These are phyloP conservation scores for Talaromyces sp. DNA, from an alignment of 2,329 filamentous ascomycete genomes.

Conservation along the genomic window DNA sequence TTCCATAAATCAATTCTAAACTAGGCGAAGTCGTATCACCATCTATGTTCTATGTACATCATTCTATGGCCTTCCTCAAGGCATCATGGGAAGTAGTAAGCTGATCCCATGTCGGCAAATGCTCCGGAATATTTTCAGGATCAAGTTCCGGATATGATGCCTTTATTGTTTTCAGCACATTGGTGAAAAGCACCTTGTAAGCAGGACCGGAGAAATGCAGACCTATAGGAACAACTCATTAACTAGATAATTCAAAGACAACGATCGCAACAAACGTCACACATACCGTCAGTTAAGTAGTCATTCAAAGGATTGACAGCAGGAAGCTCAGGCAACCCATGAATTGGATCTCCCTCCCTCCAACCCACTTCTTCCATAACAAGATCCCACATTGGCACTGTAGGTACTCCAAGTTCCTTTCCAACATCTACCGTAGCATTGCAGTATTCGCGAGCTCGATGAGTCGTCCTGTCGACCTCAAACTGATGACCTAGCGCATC, in stretches of 20 bases:
- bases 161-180: conserved; percentile 5
- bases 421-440: conserved; percentile 4
- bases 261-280: not conserved
- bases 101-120: conserved; percentile 9
- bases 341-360: conserved; percentile 9
- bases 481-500: not conserved
- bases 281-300: conserved; percentile 8
- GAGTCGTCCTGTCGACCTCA: conserved; percentile 1
- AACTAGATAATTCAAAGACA: not conserved
- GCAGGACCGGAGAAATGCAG: conserved; percentile 1
- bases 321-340: conserved; percentile 3
- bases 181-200: not conserved
- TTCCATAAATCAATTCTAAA: not conserved
- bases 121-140: conserved; percentile 3
- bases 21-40: not conserved
- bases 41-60: not conserved
- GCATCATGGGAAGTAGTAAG: not conserved
- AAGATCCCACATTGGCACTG: conserved; percentile 6
- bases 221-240: not conserved
- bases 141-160: not conserved
- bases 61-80: conserved; percentile 1
- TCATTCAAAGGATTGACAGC: conserved; percentile 3
- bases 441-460: conserved; percentile 6
- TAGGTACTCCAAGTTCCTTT: not conserved
- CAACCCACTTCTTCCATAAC: conserved; percentile 6